Base-by-base conservation (phyloP, 1,139 yeast species). In the Pneumocystis murina region DNA sequence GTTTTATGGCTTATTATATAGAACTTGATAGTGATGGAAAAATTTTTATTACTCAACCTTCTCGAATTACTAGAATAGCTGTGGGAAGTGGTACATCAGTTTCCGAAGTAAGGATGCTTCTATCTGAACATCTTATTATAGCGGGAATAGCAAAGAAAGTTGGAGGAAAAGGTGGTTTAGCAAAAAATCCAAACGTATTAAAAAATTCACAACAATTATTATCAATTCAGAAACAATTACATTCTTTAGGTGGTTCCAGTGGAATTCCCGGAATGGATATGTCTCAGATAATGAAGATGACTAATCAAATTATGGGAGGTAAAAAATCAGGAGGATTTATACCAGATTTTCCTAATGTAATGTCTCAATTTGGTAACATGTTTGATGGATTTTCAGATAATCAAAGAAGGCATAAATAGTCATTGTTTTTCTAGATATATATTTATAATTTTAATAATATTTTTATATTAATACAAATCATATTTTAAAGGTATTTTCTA, bases 51-150 rank as follows among this genome's bases (percentile, higher is more conserved):
- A 84, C 85, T 63, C 84, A 91, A 73, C 98, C 97, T 3, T 80
- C 85, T 62, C 82, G 98, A 73, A 83, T 92, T 64, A 82, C 91
- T 28, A 81, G 98, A 70, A 94, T 92, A 7, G 97, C 98, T 0
- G 81, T 88, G 68, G 98, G 98, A n/a, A 85, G 96, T 6, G 98
- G 98, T 17, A 89, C 97, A 57, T 79, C 92, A 2, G 96, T 87
- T 0, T 84, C 90, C 3, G 98, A 92, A 69, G 96, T 92, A 33
- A 97, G 92, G 73, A 90, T 90, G 82, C 89, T 91, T 40, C 78
- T 92, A 67, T 83, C 85, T 76, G 98, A 92, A 76, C 96, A 89
- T 73, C 83, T 87, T 74, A 86, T 90, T 86, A 90, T 92, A 96
- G 91, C 96, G 1, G 80, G 85, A 62, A 89, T 92, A 94, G 97